Conservation (phyloP, 805 yeast species). For the Candida pseudofarinosa region DNA sequence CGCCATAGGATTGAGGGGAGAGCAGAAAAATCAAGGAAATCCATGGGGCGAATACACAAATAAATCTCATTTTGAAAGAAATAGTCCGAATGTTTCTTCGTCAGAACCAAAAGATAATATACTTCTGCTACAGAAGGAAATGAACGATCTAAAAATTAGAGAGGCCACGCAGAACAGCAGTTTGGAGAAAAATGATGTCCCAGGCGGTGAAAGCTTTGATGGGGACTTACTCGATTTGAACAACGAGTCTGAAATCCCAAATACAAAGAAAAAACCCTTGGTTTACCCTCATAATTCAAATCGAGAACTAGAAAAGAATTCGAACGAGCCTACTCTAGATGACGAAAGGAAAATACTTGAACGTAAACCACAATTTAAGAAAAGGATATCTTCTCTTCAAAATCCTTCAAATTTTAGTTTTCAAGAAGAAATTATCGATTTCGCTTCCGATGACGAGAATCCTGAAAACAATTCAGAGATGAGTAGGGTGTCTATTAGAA, state of each 20-base stretch:
- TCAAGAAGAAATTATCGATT: slow-evolving; percentile 43
- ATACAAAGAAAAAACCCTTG: slow-evolving; percentile 4
- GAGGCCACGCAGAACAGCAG: too few species aligned
- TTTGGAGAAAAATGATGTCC: neutral
- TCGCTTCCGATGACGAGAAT: slow-evolving; percentile 44
- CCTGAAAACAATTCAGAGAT: slow-evolving; percentile 31
- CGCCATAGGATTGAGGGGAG: neutral
- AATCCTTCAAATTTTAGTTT: slow-evolving; percentile 28
- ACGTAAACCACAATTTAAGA: slow-evolving; percentile 28
- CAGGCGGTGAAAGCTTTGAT: neutral
- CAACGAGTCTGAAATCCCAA: slow-evolving; percentile 3
- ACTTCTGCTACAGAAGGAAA: neutral
- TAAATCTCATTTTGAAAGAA: neutral
- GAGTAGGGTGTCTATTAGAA: slow-evolving; percentile 39
- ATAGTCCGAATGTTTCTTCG: neutral
- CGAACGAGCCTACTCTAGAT: slow-evolving; percentile 25
- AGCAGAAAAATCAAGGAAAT: slow-evolving; percentile 17
- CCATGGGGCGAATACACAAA: slow-evolving; percentile 31
- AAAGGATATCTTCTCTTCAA: slow-evolving; percentile 24
- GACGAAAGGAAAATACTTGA: slow-evolving; percentile 10
- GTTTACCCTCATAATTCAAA: slow-evolving; percentile 13
- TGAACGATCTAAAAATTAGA: neutral
- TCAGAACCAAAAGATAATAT: neutral
- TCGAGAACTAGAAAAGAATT: neutral
- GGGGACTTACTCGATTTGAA: neutral